Percentiles rank a stretch among this genome's conserved stretches.
phyloP scores from a whole-genome alignment of 306 rosid genomes.

The Acacia confusa region DNA sequence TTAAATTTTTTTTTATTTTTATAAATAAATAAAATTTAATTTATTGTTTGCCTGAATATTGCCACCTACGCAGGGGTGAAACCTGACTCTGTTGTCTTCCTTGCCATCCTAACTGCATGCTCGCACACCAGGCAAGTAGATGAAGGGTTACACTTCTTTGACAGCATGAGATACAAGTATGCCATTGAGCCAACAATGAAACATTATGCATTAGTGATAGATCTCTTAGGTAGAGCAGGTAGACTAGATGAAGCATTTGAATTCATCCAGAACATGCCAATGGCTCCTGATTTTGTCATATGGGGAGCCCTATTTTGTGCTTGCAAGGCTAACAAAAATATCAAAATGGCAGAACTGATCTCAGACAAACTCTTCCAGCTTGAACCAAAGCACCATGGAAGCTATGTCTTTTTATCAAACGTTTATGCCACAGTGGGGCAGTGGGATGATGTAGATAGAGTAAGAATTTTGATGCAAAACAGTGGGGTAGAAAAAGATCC shows the following conservation, averaged over 20 bases:
- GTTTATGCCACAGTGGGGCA: not conserved
- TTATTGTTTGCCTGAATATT: not conserved
- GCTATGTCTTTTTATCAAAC: constrained; percentile 19
- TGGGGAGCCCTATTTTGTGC: constrained; percentile 11
- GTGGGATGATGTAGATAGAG: constrained; percentile 23
- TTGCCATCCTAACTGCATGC: constrained; percentile 18
- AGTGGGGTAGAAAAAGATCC: constrained; percentile 6
- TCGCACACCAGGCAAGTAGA: constrained; percentile 10
- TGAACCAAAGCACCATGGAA: constrained; percentile 16
- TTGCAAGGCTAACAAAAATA: constrained; percentile 7
- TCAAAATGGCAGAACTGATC: constrained; percentile 14
- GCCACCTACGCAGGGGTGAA: not conserved
- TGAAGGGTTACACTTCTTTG: not conserved
- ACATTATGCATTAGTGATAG: constrained; percentile 9
- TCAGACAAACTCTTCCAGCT: constrained; percentile 14
- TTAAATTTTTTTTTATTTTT: too few relatives aligned
- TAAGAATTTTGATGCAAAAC: constrained; percentile 7
- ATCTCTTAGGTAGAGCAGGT: constrained; percentile 12
- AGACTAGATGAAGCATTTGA: constrained; percentile 1
- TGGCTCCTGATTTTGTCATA: constrained; percentile 12
- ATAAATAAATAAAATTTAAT: too few relatives aligned
- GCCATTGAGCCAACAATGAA: constrained; percentile 6
- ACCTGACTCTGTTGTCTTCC: constrained; percentile 1
- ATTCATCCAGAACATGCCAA: constrained; percentile 7
- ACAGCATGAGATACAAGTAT: not conserved